Conservation (phyloP, 805 yeast species). For the Myxozyma neotropica region DNA sequence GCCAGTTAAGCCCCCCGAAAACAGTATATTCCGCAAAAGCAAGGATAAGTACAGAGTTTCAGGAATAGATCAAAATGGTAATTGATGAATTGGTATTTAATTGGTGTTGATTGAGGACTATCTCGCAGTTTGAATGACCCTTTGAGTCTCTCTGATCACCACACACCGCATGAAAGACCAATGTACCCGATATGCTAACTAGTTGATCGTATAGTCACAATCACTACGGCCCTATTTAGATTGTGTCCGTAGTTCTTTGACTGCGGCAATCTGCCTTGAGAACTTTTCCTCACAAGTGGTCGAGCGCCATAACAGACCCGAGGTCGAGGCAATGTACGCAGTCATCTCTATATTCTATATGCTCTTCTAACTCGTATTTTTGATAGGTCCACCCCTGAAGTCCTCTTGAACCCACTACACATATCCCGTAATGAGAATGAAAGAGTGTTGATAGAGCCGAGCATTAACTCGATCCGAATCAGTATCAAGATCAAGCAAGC, state of each 20-base stretch:
- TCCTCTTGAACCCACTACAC: slow-evolving; percentile 82
- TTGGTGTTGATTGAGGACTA: too few species aligned
- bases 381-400: slow-evolving; percentile 70
- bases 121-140: too few species aligned
- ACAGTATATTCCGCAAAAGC: too few species aligned
- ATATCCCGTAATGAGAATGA: slow-evolving; percentile 94
- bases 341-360: neutral
- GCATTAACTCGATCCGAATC: slow-evolving; percentile 88
- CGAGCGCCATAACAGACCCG: slow-evolving; percentile 97
- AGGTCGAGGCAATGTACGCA: slow-evolving; percentile 73
- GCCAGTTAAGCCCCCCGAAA: too few species aligned
- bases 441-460: slow-evolving; percentile 87
- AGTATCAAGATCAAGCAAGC: slow-evolving; percentile 94
- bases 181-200: neutral
- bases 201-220: slow-evolving; percentile 68
- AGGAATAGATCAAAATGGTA: too few species aligned
- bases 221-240: slow-evolving; percentile 92
- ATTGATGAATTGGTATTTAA: too few species aligned
- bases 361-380: neutral
- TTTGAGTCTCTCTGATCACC: too few species aligned
- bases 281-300: slow-evolving; percentile 94
- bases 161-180: too few species aligned
- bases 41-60: too few species aligned
- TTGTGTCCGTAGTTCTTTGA: slow-evolving; percentile 89
- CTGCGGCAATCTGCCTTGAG: slow-evolving; percentile 89